Evolutionary conservation across 768 basidiomycete genomes (phyloP), one percentile per base, ranked within the genome.

Genomic region (Lentinula raphanica): DNA sequence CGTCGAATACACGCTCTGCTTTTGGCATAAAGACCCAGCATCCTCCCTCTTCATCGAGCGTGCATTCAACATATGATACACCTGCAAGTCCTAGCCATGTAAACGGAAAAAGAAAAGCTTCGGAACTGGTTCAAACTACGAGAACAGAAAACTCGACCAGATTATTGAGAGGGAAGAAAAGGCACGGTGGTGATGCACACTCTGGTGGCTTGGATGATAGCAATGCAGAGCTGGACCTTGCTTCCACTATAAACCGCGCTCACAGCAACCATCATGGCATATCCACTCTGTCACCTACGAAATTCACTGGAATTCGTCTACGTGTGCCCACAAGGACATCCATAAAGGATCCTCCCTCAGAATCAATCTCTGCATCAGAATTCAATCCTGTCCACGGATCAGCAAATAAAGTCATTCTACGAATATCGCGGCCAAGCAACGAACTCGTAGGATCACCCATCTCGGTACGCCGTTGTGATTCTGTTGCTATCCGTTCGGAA

Each of bases 1-100:
- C 73, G 5, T 69, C 70, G 67, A 65, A 72, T 40, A 69, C 68
- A 32, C 60, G 74, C 25, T 60, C 66, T 8, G 60, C 58, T 48
- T 64, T 31, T 28, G 57, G 59, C 23, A 66, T 66, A 58, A 58
- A 53, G 40, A 69, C 70, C 57, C 66, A 60, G 1, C n/a, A 49
- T 12, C 3, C 15, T 13, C 9, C 29, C 5, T 27, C 2, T 4
- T n/a, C 25, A 28, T 28, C 25, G 3, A 1, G 8, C 27, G 11
- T n/a, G 25, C 7, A 46, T 28, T n/a, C 48, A 31, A 29, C n/a
- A n/a, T n/a, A 19, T 25, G 15, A 11, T 25, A 35, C 32, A 13
- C 39, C 15, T 6, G 6, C 36, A 13, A n/a, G 21, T 4, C 38
- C 32, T 23, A 28, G 51, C 12, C 38, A 53, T 28, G 51, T 17